Evolutionary conservation across 2,329 filamentous ascomycete genomes (phyloP).

Genomic region (Monosporascus ibericus): DNA sequence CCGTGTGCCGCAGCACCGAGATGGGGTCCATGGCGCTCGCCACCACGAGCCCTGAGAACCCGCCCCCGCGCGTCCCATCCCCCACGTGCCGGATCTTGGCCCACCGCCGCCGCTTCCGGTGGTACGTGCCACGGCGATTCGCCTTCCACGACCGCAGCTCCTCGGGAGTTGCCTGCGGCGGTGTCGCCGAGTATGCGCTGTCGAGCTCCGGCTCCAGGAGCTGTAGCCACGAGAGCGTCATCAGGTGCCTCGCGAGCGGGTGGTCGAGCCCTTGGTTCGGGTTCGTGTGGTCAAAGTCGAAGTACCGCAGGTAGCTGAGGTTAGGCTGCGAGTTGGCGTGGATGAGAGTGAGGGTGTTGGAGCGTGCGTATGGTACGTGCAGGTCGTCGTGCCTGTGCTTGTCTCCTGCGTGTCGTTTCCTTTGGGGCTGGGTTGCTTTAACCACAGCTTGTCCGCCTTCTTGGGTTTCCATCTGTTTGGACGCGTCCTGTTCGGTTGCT

Average conservation of each 20-base stretch:
- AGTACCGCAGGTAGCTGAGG: conserved; percentile 81
- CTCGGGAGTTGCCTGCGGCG: conserved; percentile 51
- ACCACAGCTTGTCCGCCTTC: conserved; percentile 14
- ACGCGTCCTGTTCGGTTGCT: background rate
- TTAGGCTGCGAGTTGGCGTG: conserved; percentile 84
- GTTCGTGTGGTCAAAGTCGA: conserved; percentile 70
- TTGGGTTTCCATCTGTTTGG: conserved; percentile 12
- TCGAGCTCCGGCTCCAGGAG: conserved; percentile 73
- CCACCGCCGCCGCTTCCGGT: conserved; percentile 83
- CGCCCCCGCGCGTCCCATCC: conserved; percentile 65
- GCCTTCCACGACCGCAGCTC: conserved; percentile 68
- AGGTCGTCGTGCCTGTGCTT: conserved; percentile 35
- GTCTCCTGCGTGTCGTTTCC: background rate
- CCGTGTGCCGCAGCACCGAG: conserved; percentile 65
- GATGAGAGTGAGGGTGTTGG: conserved; percentile 74
- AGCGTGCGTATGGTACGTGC: conserved; percentile 59
- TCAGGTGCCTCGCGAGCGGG: conserved; percentile 75
- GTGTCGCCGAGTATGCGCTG: conserved; percentile 62
- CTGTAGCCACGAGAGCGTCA: conserved; percentile 87
- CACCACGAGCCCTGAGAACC: conserved; percentile 77
- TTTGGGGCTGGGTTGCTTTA: background rate
- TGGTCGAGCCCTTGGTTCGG: conserved; percentile 59
- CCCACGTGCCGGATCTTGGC: conserved; percentile 66
- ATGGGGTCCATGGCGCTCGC: conserved; percentile 77
- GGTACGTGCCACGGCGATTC: conserved; percentile 77